Evolutionary conservation across 169 alveolate species (phyloP), one percentile per base, ranked within the genome.

Genomic region (Haemoproteus tartakovskyi): DNA sequence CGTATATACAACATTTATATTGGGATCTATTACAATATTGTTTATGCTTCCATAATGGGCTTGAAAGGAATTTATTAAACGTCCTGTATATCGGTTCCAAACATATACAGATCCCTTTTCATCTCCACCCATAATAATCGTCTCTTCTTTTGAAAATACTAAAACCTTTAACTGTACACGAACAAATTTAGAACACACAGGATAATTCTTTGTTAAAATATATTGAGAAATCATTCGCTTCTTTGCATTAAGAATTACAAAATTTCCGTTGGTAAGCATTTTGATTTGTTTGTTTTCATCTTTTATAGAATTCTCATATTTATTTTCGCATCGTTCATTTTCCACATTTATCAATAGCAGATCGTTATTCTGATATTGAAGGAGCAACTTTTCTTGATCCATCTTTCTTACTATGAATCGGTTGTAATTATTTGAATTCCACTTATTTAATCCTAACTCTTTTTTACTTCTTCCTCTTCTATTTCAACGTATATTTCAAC

Each of bases 41-140:
- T 74, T 74, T 2, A 74, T 11, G 9, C 16, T 12, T 12, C 84
- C 84, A 24, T 43, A 56, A 74, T 74, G 84, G 11, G 84, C 78
- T 59, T 74, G 84, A 45, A 74, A 74, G 16, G 78, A 37, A 74
- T 46, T 74, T 2, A 56, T 45, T 74, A 74, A 74, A 11, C 54
- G 45, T 12, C 84, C 84, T 45, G 84, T 36, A 18, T 56, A 48
- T 11, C 67, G 14, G 2, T 74, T 56, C 84, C 84, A 74, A 18
- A 74, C 29, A 27, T 74, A 74, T 0, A 74, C 22, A 48, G 54
- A 56, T 21, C 84, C 84, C 11, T 27, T 48, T 74, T 74, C 57
- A 38, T 74, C 84, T 30, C 84, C 84, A 14, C 84, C 84, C 3
- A 74, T 24, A 56, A 74, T 56, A 21, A 74, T 29, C 46, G 45